Conservation (phyloP, 1,139 yeast species). For the Protomyces lactucae-debilis region DNA sequence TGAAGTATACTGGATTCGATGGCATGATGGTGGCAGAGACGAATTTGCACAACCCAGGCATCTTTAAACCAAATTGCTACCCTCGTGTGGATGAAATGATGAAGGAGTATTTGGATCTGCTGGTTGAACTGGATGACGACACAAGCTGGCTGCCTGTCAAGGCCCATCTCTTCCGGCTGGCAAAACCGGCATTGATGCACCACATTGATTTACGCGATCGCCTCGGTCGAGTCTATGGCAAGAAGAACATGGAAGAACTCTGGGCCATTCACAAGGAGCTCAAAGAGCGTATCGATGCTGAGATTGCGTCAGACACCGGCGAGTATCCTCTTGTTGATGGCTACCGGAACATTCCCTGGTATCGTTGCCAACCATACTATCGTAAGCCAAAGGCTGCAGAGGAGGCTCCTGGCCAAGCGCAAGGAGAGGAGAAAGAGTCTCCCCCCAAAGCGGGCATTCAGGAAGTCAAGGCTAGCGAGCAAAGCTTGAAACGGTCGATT, state of each 20-base stretch:
- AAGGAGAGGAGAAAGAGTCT: not conserved
- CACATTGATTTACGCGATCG: constrained; percentile 73
- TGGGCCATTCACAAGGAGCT: constrained; percentile 44
- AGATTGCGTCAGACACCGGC: not conserved
- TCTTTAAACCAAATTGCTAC: constrained; percentile 54
- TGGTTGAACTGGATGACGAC: constrained; percentile 50
- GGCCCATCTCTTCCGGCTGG: constrained; percentile 81
- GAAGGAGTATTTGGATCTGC: constrained; percentile 84
- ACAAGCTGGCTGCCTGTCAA: constrained; percentile 84
- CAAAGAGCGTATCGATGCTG: constrained; percentile 53
- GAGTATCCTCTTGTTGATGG: constrained; percentile 58
- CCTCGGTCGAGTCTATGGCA: constrained; percentile 51
- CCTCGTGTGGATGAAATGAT: constrained; percentile 81
- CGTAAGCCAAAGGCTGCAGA: constrained; percentile 52
- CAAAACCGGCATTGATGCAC: constrained; percentile 68
- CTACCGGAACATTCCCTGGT: constrained; percentile 81
- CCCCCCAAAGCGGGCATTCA: not conserved
- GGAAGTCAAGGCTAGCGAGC: constrained; percentile 1
- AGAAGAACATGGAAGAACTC: constrained; percentile 41
- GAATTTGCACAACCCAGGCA: constrained; percentile 86
- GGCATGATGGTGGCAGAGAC: constrained; percentile 99
- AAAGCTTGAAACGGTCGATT: constrained; percentile 9
- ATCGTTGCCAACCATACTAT: constrained; percentile 96
- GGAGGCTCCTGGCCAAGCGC: not conserved
- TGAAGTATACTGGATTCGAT: constrained; percentile 62